A percentile compares a stretch with the other conserved stretches of the same genome.
Conservation (phyloP, 2,329 filamentous ascomycete genomes). For the Calonectria honghensis region DNA sequence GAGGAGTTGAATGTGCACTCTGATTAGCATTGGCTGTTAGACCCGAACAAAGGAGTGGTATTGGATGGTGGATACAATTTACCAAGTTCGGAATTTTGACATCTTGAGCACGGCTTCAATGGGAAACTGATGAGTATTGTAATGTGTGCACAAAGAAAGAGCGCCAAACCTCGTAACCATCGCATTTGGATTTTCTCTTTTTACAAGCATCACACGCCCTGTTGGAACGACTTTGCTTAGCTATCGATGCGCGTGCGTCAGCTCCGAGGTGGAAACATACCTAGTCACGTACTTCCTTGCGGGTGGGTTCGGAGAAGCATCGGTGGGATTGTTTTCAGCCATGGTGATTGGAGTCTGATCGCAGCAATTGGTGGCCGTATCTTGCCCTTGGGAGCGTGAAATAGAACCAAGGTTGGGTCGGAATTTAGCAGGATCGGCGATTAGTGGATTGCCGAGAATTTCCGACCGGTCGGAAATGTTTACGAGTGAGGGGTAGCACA, state of each 20-base stretch:
- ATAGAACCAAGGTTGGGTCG: not conserved
- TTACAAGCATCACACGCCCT: slow-evolving; percentile 34
- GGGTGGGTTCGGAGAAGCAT: not conserved
- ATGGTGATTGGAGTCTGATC: not conserved
- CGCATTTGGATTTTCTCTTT: slow-evolving; percentile 32
- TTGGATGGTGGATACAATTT: not conserved
- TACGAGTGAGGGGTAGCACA: not conserved
- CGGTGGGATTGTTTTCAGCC: not conserved
- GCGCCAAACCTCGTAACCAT: slow-evolving; percentile 9
- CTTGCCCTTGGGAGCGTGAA: not conserved
- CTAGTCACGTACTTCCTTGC: slow-evolving; percentile 25
- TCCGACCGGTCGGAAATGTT: not conserved
- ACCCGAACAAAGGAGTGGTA: not conserved
- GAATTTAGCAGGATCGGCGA: not conserved
- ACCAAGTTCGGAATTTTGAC: slow-evolving; percentile 29
- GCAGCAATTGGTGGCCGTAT: not conserved
- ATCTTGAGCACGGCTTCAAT: slow-evolving; percentile 16
- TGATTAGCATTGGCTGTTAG: not conserved
- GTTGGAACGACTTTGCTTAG: not conserved
- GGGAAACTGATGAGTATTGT: not conserved
- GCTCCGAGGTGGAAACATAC: not conserved
- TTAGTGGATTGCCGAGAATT: not conserved
- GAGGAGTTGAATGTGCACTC: slow-evolving; percentile 7
- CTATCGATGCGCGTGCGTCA: not conserved
- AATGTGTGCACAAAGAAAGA: not conserved